phyloP scores from a whole-genome alignment of 2,329 filamentous ascomycete species.

The Penicillium hordei region DNA sequence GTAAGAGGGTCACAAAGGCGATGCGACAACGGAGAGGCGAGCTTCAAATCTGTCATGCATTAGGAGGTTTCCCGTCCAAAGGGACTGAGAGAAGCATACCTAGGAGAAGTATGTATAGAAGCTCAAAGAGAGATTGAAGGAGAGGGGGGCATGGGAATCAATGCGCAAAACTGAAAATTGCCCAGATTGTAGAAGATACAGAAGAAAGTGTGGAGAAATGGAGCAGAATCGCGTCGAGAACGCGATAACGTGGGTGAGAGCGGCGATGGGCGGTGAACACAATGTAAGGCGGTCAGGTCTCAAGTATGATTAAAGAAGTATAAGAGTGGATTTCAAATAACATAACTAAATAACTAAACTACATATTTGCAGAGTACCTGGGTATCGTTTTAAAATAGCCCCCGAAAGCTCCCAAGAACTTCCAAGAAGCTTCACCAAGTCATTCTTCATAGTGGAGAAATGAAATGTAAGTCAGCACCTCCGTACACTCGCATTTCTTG shows the following conservation, averaged over 20 bases:
- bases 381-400: background rate
- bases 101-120: background rate
- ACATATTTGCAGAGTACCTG: background rate
- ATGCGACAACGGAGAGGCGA: background rate
- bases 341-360: background rate
- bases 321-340: background rate
- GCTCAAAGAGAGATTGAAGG: background rate
- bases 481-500: background rate
- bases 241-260: conserved; percentile 6
- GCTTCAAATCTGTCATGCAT: background rate
- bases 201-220: conserved; percentile 2
- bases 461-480: background rate
- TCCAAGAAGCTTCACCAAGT: background rate
- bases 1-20: background rate
- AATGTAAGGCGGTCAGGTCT: background rate
- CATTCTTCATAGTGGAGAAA: background rate
- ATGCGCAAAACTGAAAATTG: background rate
- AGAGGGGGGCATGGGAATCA: background rate
- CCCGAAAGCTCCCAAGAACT: background rate
- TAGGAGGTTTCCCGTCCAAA: too few species aligned
- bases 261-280: background rate
- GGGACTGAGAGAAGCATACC: background rate
- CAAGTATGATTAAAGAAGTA: background rate
- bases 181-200: background rate
- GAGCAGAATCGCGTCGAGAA: conserved; percentile 9